Evolutionary conservation across 2,329 filamentous ascomycete genomes (phyloP).

Genomic region (Graphiopsis chlorocephala): DNA sequence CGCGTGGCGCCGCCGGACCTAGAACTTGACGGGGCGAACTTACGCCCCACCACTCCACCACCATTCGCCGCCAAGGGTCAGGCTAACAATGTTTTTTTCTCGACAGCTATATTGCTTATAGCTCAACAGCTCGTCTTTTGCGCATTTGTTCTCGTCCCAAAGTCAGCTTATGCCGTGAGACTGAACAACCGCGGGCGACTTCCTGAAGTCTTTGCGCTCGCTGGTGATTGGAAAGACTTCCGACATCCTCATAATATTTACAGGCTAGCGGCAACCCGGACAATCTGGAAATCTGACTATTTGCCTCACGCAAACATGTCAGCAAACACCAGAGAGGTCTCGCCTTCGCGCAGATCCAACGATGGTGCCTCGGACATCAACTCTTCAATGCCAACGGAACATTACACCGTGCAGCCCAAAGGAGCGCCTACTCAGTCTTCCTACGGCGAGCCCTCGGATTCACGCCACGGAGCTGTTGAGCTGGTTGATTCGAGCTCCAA

Average conservation of each 20-base stretch:
- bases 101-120: slow-evolving; percentile 14
- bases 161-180: slow-evolving; percentile 3
- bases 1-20: slow-evolving; percentile 5
- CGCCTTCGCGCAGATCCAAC: neutral
- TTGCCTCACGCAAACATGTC: slow-evolving; percentile 18
- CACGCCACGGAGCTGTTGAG: slow-evolving; percentile 38
- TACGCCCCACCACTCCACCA: slow-evolving; percentile 15
- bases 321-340: slow-evolving; percentile 7
- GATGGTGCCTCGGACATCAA: slow-evolving; percentile 21
- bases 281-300: neutral
- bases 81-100: slow-evolving; percentile 13
- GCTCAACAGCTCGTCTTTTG: neutral
- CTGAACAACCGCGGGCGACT: slow-evolving; percentile 48
- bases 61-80: slow-evolving; percentile 10
- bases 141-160: neutral
- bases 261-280: neutral
- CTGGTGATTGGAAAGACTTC: slow-evolving; percentile 48
- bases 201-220: slow-evolving; percentile 57
- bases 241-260: neutral
- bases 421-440: slow-evolving; percentile 17
- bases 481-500: slow-evolving; percentile 27
- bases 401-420: slow-evolving; percentile 33
- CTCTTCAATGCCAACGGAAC: slow-evolving; percentile 24
- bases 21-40: slow-evolving; percentile 7
- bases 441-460: slow-evolving; percentile 19